Evolutionary conservation across 352 stramenopile genomes (phyloP).

Genomic region (Phytophthora cajani): DNA sequence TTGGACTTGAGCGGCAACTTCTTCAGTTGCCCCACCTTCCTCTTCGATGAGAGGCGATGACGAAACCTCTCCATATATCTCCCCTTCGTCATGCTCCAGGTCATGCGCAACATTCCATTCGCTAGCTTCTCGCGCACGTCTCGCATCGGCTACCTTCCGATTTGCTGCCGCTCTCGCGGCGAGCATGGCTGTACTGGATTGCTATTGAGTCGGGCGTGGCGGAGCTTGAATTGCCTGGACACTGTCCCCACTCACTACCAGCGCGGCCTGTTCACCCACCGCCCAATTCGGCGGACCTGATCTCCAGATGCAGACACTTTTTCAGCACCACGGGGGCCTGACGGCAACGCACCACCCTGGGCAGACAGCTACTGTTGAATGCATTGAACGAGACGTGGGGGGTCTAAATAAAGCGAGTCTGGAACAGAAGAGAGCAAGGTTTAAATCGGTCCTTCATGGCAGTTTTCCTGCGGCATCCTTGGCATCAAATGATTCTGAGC

Average conservation of each 20-base stretch:
- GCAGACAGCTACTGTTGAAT: conserved; percentile 17
- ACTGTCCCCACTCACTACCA: background rate
- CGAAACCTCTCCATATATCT: background rate
- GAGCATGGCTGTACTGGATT: conserved; percentile 23
- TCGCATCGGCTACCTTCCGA: conserved; percentile 33
- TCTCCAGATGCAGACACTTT: conserved; percentile 19
- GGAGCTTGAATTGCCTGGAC: background rate
- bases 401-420: conserved; percentile 35
- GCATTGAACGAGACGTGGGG: conserved; percentile 1
- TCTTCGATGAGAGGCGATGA: conserved; percentile 3
- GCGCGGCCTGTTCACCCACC: conserved; percentile 10
- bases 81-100: conserved; percentile 6
- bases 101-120: conserved; percentile 32
- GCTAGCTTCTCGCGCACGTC: conserved; percentile 25
- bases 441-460: conserved; percentile 13
- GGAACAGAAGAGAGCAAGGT: conserved; percentile 7
- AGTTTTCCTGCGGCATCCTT: conserved; percentile 11
- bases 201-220: conserved; percentile 6
- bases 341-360: conserved; percentile 21
- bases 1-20: conserved; percentile 5
- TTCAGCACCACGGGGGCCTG: conserved; percentile 3
- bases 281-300: conserved; percentile 12
- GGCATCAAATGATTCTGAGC: conserved; percentile 15
- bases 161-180: conserved; percentile 36
- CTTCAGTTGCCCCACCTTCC: background rate